Conservation (phyloP, 1,139 yeast genomes). For the Blastobotrys buckinghamii region DNA sequence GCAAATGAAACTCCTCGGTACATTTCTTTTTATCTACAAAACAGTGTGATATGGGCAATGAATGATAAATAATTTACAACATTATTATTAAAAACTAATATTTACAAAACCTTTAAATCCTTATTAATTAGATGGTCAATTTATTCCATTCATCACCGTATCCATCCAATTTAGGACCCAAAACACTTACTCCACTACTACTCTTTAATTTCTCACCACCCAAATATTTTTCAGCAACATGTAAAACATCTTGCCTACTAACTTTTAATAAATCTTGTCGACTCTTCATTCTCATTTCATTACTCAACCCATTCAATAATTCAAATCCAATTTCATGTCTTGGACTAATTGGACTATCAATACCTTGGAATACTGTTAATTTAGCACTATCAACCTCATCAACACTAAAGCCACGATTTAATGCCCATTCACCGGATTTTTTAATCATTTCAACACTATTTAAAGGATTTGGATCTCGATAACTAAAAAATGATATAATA, state of each 20-base stretch:
- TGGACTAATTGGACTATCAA: conserved; percentile 86
- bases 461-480: conserved; percentile 86
- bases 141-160: conserved; percentile 35
- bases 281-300: conserved; percentile 73
- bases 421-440: conserved; percentile 52
- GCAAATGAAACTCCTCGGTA: too few relatives aligned
- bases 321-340: conserved; percentile 66
- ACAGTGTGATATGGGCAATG: too few relatives aligned
- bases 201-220: conserved; percentile 26
- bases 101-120: not conserved
- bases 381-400: conserved; percentile 84
- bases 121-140: too few relatives aligned
- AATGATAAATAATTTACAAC: too few relatives aligned
- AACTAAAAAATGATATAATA: conserved; percentile 73
- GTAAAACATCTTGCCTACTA: conserved; percentile 51
- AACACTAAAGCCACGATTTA: conserved; percentile 45
- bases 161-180: conserved; percentile 42
- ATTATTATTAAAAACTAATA: not conserved
- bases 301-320: conserved; percentile 67
- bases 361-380: conserved; percentile 78
- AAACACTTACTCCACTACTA: conserved; percentile 42
- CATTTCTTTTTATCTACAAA: too few relatives aligned
- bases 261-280: conserved; percentile 70
- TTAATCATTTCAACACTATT: conserved; percentile 60
- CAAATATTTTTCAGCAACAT: conserved; percentile 60